These are phyloP conservation scores for Epichloe gansuensis DNA, from an alignment of 2,329 filamentous ascomycete species.

Conservation along the genomic window DNA sequence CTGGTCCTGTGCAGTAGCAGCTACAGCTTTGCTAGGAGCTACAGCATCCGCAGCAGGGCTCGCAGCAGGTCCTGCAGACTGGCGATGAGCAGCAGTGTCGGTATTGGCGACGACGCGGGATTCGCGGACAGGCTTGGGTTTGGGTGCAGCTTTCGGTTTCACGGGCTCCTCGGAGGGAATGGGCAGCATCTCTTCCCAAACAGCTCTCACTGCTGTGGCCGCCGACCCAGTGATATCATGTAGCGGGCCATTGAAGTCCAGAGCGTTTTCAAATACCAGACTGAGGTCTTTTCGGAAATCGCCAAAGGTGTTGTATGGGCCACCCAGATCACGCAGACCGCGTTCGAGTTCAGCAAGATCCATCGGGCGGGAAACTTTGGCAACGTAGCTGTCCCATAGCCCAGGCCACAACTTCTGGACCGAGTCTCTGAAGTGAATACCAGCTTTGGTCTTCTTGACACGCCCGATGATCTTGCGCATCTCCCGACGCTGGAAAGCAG, in stretches of 20 bases:
- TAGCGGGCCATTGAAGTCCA: conserved; percentile 67
- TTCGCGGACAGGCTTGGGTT: conserved; percentile 25
- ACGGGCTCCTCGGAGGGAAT: conserved; percentile 40
- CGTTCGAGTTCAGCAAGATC: conserved; percentile 74
- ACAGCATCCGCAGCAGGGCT: conserved; percentile 15
- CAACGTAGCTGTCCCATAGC: conserved; percentile 60
- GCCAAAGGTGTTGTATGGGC: conserved; percentile 51
- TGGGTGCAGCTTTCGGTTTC: conserved; percentile 38
- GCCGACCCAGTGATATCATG: conserved; percentile 57
- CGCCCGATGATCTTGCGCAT: conserved; percentile 55
- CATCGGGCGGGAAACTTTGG: conserved; percentile 63
- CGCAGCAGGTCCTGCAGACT: conserved; percentile 17
- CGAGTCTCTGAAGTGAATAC: conserved; percentile 61
- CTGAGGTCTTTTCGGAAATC: conserved; percentile 63
- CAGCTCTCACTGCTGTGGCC: conserved; percentile 40
- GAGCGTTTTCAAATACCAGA: conserved; percentile 66
- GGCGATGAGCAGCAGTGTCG: conserved; percentile 16
- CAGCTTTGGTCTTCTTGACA: conserved; percentile 77
- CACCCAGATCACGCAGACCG: conserved; percentile 54
- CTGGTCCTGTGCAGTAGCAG: conserved; percentile 10
- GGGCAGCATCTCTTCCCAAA: conserved; percentile 33
- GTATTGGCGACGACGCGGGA: conserved; percentile 15
- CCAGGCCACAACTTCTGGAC: conserved; percentile 64
- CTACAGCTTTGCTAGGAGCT: conserved; percentile 10
- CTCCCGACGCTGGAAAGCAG: conserved; percentile 45